Evolutionary conservation across 306 rosid species (phyloP), one percentile per base, ranked within the genome.

Genomic region (Ceratonia siliqua): DNA sequence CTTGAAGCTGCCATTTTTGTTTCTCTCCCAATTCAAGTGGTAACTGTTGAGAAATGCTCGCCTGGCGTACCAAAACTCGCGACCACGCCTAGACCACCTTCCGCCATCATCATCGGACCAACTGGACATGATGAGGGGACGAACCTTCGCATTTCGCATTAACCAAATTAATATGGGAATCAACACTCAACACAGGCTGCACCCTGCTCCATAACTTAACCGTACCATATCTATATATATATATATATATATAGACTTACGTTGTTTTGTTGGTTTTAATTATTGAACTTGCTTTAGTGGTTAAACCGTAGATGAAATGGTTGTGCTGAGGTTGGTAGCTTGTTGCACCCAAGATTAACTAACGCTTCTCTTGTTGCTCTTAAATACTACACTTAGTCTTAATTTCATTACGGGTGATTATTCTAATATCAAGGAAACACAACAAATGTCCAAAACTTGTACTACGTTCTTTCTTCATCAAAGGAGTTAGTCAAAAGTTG

Each of bases 1-100:
- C 43, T 74, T 89, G 39, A 81, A 76, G 27, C 84, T 32, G 5
- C 79, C 68, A 15, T 62, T 8, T 13, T 27, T 54, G 17, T 70
- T 75, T 33, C 36, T 45, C 43, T 86, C 77, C 62, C 64, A 74
- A 32, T 56, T 82, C 24, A 87, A 68, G 65, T 82, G 87, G 36
- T 89, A 89, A 62, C 94, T 87, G 5, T 73, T 87, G 2, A 89
- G 78, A 72, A 89, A 85, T 0, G 88, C 88, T 1, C 78, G 68
- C 27, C 94, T 78, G 6, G 94, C 80, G 14, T 76, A 43, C 85
- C 88, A 81, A 3, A 80, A 86, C 4, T 89, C 88, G 0, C 61
- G 79, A 5, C 83, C 88, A 0, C 78, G 84, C 10, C 28, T 62
- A 28, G 49, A 67, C 20, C 74, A 79, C 4, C 75, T 59, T 71